Conservation (phyloP, 192 early-diverging fungal species). For the Coemansia sp. region DNA sequence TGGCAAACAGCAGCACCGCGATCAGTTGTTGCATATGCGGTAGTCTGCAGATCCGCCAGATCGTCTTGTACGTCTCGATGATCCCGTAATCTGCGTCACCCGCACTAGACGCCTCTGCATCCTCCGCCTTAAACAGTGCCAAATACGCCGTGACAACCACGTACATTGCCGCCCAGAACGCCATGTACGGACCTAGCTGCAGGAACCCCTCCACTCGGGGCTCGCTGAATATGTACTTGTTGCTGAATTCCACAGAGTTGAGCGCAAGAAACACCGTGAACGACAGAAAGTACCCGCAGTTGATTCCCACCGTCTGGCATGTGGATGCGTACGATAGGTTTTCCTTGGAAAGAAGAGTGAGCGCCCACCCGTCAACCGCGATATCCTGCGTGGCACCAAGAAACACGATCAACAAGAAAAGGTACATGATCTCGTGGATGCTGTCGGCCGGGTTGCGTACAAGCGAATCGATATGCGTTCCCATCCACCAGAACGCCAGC, state of each 20-base stretch:
- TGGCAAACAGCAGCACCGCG: constrained; percentile 76
- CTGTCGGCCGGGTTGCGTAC: constrained; percentile 56
- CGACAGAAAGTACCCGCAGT: constrained; percentile 91
- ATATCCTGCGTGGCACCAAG: constrained; percentile 94
- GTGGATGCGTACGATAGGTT: constrained; percentile 90
- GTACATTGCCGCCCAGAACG: constrained; percentile 93
- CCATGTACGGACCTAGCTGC: constrained; percentile 82
- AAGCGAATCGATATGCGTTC: constrained; percentile 72
- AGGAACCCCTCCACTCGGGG: constrained; percentile 72
- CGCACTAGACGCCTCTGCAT: constrained; percentile 31
- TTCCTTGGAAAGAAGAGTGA: constrained; percentile 88
- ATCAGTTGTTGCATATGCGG: constrained; percentile 87
- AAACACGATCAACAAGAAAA: constrained; percentile 85
- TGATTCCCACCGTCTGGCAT: constrained; percentile 96
- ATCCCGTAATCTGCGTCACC: constrained; percentile 67
- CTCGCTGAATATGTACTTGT: constrained; percentile 78
- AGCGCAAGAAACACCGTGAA: constrained; percentile 98
- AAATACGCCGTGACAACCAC: constrained; percentile 83
- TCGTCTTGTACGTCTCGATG: constrained; percentile 80
- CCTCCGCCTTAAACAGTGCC: constrained; percentile 78
- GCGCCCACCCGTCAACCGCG: constrained; percentile 86
- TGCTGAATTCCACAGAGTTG: constrained; percentile 92
- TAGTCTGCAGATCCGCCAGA: constrained; percentile 83
- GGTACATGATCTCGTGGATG: constrained; percentile 63
- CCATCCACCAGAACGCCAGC: constrained; percentile 75